Evolutionary conservation across 176 grass and related monocot genomes (phyloP), one percentile per base, ranked within the genome.

Genomic region (Oryza meridionalis): DNA sequence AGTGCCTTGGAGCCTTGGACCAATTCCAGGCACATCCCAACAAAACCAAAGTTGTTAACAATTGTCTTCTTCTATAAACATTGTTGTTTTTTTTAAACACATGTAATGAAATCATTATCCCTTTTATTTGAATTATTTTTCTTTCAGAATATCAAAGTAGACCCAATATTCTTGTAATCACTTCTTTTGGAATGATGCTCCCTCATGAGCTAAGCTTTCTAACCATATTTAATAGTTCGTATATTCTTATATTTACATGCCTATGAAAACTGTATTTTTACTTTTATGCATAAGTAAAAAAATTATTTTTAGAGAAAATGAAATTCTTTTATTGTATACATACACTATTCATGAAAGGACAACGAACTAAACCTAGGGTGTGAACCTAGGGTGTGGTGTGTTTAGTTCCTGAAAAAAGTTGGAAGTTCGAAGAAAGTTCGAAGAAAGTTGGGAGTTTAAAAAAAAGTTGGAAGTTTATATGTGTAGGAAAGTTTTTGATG

Each of bases 1-100:
- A 19, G 33, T 27, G 21, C 40, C n/a, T 26, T 64, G 19, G 25
- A 32, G 21, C 3, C 10, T 40, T 40, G 62, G 88, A 86, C 84
- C 68, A 61, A 33, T 63, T 86, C 68, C 59, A 50, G 29, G 25
- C 67, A 59, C 78, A 67, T 10, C 22, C 50, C 53, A 90, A 78
- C 15, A 78, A 75, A 81, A 9, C 11, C 47, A 6, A 50, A 0
- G 66, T 19, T 25, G 72, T 33, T 42, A 32, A 81, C 8, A 51
- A 55, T 67, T 78, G 31, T 53, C 38, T 37, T 72, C 14, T 47
- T 35, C 22, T 35, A 7, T 38, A 84, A 3, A 16, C 4, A 5
- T 50, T 51, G 11, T 3, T 51, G 0, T 40, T 67, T 67, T 71
- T 8, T 31, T 31, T 29, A 22, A 65, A 65, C 42, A 72, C 2